phyloP scores from a whole-genome alignment of 352 stramenopile genomes.

The Pythium oligandrum region DNA sequence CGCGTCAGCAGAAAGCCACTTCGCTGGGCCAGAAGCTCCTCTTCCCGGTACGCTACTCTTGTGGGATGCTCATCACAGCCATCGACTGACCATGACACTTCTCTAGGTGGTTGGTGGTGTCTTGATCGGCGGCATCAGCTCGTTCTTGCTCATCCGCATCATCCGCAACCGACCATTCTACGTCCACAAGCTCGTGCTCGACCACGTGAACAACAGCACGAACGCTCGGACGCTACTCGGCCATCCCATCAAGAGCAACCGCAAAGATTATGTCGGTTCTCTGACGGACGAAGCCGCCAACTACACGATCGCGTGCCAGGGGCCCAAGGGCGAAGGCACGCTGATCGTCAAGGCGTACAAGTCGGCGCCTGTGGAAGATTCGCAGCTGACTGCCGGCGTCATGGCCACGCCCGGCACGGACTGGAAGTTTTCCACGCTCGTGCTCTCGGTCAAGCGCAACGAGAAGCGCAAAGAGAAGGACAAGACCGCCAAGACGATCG shows the following conservation, averaged over 20 bases:
- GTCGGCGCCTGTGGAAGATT: constrained; percentile 21
- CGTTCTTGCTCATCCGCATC: constrained; percentile 73
- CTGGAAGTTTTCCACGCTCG: constrained; percentile 74
- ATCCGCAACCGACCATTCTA: constrained; percentile 73
- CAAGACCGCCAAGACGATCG: constrained; percentile 65
- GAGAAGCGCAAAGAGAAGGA: constrained; percentile 44
- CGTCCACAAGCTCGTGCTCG: constrained; percentile 74
- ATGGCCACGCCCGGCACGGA: constrained; percentile 62
- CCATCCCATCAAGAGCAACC: constrained; percentile 68
- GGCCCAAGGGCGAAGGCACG: constrained; percentile 60
- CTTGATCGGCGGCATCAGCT: constrained; percentile 56
- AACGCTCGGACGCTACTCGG: constrained; percentile 49
- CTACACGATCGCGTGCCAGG: constrained; percentile 64
- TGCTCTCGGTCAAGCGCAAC: constrained; percentile 58
- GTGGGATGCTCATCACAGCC: background rate
- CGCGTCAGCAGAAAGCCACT: constrained; percentile 52
- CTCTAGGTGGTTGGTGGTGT: constrained; percentile 41
- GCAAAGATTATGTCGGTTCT: constrained; percentile 58
- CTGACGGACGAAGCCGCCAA: constrained; percentile 57
- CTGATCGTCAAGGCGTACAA: constrained; percentile 77
- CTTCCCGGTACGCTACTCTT: constrained; percentile 25
- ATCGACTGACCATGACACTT: no score
- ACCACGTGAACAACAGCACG: constrained; percentile 74
- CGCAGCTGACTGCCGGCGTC: constrained; percentile 14
- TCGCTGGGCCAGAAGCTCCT: constrained; percentile 69